These are phyloP conservation scores for bread wheat (Triticum aestivum) DNA, from an alignment of 176 grass and related monocot genomes.

Conservation along the genomic window DNA sequence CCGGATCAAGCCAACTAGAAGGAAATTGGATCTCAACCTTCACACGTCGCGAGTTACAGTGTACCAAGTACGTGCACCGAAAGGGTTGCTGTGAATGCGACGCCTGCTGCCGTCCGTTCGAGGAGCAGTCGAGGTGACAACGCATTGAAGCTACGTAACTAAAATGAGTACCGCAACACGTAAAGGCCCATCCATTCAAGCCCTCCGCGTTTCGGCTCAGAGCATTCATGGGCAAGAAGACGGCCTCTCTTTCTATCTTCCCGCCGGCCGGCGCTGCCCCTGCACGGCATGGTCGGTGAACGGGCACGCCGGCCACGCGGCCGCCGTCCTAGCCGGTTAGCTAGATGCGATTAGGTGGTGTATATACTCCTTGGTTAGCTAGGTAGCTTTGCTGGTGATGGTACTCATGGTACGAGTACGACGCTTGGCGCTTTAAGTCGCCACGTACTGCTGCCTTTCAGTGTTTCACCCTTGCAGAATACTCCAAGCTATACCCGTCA, in stretches of 20 bases:
- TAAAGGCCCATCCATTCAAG: background rate
- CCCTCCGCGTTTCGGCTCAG: background rate
- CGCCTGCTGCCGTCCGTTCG: slow-evolving; percentile 27
- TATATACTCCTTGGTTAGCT: too few species aligned
- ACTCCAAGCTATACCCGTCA: background rate
- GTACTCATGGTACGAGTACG: background rate
- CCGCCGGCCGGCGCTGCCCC: background rate
- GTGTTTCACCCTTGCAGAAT: background rate
- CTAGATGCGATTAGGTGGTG: background rate
- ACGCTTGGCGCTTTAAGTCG: background rate
- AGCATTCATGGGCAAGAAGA: slow-evolving; percentile 19
- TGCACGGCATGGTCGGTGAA: background rate
- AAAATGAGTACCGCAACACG: slow-evolving; percentile 10
- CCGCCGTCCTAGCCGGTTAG: slow-evolving; percentile 26
- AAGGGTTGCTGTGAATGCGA: slow-evolving; percentile 26
- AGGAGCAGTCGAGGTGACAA: slow-evolving; percentile 24
- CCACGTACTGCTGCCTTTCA: background rate
- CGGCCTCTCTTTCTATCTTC: background rate
- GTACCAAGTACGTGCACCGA: background rate
- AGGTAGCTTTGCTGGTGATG: slow-evolving; percentile 9
- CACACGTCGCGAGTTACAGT: background rate
- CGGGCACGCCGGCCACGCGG: background rate
- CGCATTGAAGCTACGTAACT: slow-evolving; percentile 39
- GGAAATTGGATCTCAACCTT: background rate
- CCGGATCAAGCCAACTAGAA: background rate